Conservation (phyloP, 805 yeast species). For the Tetrapisispora namnaoensis region DNA sequence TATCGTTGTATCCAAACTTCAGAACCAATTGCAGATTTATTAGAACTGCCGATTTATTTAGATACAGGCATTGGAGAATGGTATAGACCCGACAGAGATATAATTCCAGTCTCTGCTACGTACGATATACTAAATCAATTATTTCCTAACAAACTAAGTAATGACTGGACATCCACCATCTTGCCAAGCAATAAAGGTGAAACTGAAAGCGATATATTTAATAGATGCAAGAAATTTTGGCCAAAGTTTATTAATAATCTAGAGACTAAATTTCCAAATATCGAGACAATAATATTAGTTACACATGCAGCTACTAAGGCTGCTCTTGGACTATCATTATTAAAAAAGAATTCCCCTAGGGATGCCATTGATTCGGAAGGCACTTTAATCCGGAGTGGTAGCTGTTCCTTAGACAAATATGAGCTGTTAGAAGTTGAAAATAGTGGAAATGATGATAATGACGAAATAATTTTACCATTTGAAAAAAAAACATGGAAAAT, state of each 20-base stretch:
- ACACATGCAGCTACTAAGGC: constrained; percentile 93
- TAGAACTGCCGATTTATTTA: constrained; percentile 49
- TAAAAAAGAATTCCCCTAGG: constrained; percentile 42
- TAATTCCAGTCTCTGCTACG: constrained; percentile 63
- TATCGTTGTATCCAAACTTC: constrained; percentile 83
- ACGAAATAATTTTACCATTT: constrained; percentile 9
- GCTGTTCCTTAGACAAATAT: constrained; percentile 74
- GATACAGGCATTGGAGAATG: constrained; percentile 91
- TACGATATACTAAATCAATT: constrained; percentile 38
- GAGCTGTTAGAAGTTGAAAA: constrained; percentile 16
- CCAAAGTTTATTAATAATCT: constrained; percentile 45
- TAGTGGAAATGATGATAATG: constrained; percentile 6
- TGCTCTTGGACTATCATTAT: constrained; percentile 70
- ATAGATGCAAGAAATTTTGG: constrained; percentile 51
- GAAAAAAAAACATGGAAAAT: constrained; percentile 44
- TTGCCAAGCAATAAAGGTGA: constrained; percentile 67
- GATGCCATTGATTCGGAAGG: constrained; percentile 42
- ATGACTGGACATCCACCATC: constrained; percentile 44
- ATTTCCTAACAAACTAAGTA: constrained; percentile 41
- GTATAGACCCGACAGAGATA: constrained; percentile 62
- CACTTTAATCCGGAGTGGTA: constrained; percentile 56
- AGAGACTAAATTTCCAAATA: constrained; percentile 47
- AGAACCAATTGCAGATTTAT: constrained; percentile 50
- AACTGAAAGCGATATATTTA: constrained; percentile 55
- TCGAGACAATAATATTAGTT: constrained; percentile 57